Conservation (phyloP, 257 asterid species). For the Petrea volubilis region DNA sequence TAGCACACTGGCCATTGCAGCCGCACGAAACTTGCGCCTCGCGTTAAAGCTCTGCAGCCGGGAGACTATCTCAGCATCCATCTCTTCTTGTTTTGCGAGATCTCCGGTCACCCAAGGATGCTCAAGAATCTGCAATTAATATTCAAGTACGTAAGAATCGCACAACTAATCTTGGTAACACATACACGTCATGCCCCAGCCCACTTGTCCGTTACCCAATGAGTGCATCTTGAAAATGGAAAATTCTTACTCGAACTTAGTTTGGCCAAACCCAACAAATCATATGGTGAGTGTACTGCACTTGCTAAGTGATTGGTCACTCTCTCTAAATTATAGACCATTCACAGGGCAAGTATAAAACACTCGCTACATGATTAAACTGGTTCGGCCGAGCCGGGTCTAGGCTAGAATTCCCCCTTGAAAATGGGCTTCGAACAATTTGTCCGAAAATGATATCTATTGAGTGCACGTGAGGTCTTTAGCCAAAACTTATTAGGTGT, state of each 20-base stretch:
- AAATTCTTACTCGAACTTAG: too few species aligned
- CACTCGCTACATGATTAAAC: too few species aligned
- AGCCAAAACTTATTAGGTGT: neutral
- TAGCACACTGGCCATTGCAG: slow-evolving; percentile 81
- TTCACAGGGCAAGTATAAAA: too few species aligned
- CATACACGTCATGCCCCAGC: too few species aligned
- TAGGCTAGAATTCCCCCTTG: too few species aligned
- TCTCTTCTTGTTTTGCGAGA: slow-evolving; percentile 71
- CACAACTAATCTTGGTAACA: too few species aligned
- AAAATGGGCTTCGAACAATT: neutral
- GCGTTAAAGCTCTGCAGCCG: slow-evolving; percentile 76
- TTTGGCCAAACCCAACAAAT: too few species aligned
- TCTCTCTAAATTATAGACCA: too few species aligned
- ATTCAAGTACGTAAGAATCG: neutral
- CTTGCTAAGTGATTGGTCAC: too few species aligned
- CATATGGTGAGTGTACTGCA: too few species aligned
- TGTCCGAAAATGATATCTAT: neutral
- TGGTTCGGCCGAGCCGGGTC: too few species aligned
- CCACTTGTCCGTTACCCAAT: too few species aligned
- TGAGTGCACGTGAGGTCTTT: neutral
- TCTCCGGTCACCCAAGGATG: slow-evolving; percentile 89
- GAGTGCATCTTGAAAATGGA: neutral
- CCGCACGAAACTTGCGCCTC: slow-evolving; percentile 84
- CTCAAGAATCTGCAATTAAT: slow-evolving; percentile 48
- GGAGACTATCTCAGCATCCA: slow-evolving; percentile 79